These are phyloP conservation scores for Xylaria acuta DNA, from an alignment of 495 filamentous ascomycete species.

Conservation along the genomic window DNA sequence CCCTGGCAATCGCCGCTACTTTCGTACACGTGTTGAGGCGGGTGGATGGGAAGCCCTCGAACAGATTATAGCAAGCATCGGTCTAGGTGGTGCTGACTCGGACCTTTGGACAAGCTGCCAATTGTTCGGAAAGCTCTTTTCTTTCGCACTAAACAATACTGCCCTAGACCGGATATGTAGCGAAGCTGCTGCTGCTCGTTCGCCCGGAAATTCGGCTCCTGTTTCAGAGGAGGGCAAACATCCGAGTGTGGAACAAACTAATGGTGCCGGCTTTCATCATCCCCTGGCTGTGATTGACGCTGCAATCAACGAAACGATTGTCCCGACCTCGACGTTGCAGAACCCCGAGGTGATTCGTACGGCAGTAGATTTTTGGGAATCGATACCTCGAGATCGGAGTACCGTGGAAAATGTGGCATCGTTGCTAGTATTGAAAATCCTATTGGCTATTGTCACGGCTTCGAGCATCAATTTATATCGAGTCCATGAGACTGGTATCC, in stretches of 20 bases:
- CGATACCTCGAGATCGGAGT: constrained; percentile 55
- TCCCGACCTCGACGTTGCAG: constrained; percentile 60
- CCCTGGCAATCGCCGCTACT: constrained; percentile 86
- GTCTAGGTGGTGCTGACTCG: constrained; percentile 63
- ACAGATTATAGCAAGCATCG: constrained; percentile 66
- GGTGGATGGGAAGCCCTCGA: constrained; percentile 81
- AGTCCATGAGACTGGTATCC: constrained; percentile 76
- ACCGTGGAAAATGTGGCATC: constrained; percentile 56
- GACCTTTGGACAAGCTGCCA: constrained; percentile 70
- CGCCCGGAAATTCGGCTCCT: background rate
- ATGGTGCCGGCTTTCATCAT: constrained; percentile 24
- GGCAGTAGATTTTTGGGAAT: constrained; percentile 70
- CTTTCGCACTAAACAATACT: constrained; percentile 81
- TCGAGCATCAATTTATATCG: constrained; percentile 79
- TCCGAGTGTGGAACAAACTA: background rate
- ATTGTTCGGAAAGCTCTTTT: constrained; percentile 83
- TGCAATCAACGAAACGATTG: constrained; percentile 55
- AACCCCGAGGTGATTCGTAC: constrained; percentile 71
- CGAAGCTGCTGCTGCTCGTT: constrained; percentile 35
- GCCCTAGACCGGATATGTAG: constrained; percentile 60
- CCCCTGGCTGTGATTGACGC: constrained; percentile 45
- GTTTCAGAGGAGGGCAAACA: background rate
- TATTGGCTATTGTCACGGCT: constrained; percentile 57
- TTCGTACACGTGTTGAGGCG: constrained; percentile 72
- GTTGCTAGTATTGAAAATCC: constrained; percentile 63